Conservation (phyloP, 208 protist genomes). For the Crithidia thermophila region DNA sequence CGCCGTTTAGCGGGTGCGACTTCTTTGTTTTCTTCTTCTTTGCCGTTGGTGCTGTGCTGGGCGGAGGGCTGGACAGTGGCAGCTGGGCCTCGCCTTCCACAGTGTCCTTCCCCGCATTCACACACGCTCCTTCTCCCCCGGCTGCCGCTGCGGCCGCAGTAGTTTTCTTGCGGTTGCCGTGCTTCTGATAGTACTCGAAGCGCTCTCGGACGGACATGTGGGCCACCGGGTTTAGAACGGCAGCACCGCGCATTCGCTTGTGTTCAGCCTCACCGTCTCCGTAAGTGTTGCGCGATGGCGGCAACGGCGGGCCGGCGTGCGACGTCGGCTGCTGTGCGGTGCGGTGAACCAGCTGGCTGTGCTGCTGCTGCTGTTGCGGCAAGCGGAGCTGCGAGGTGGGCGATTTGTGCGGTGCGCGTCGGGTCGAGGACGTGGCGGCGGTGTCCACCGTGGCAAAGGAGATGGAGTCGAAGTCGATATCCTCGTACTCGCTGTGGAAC, state of each 20-base stretch:
- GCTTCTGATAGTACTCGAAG: slow-evolving; percentile 7
- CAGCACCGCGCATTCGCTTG: no score
- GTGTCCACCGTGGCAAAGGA: slow-evolving; percentile 9
- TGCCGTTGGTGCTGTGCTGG: not conserved
- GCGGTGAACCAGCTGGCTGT: not conserved
- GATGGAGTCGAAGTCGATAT: slow-evolving; percentile 10
- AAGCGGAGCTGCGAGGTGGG: no score
- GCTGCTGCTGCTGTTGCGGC: no score
- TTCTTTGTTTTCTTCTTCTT: slow-evolving; percentile 11
- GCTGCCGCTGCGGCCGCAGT: not conserved
- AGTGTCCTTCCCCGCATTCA: no score
- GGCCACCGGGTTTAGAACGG: slow-evolving; percentile 1
- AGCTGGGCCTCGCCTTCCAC: not conserved
- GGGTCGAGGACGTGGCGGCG: no score
- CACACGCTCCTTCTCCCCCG: no score
- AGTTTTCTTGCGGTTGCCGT: slow-evolving; percentile 2
- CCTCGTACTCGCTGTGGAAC: slow-evolving; percentile 3
- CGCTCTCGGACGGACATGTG: slow-evolving; percentile 13
- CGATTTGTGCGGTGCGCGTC: no score
- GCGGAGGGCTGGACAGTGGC: not conserved
- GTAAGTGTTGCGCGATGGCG: no score
- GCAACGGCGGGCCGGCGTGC: no score
- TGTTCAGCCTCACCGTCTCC: no score
- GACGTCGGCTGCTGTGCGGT: no score
- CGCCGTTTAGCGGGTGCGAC: no score